Evolutionary conservation across 2,329 filamentous ascomycete genomes (phyloP).

Genomic region (Dactylellina sp.): DNA sequence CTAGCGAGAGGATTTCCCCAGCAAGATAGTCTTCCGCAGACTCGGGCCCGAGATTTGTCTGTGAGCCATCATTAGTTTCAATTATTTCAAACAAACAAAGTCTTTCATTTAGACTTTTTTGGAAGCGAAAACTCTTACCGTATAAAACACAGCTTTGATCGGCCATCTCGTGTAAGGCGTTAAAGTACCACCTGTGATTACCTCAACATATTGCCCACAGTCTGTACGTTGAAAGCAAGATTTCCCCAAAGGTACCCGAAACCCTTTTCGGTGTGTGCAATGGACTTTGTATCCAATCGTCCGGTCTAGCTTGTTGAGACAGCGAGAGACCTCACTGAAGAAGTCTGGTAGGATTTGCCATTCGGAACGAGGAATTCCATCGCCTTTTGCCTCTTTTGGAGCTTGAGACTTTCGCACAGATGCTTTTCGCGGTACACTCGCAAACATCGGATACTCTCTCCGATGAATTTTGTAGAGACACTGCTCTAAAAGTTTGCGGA

Average conservation of each 20-base stretch:
- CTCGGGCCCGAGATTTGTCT: conserved; percentile 42
- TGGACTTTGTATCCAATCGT: conserved; percentile 49
- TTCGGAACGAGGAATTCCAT: conserved; percentile 25
- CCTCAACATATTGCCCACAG: conserved; percentile 49
- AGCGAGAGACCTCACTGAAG: conserved; percentile 48
- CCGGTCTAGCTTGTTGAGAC: conserved; percentile 41
- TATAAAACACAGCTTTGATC: conserved; percentile 46
- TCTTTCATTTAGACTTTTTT: too few species aligned
- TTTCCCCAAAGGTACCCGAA: conserved; percentile 43
- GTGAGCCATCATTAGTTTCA: conserved; percentile 7
- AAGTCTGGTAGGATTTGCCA: conserved; percentile 51
- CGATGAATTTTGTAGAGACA: conserved; percentile 31
- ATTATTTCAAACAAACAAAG: too few species aligned
- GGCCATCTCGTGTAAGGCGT: conserved; percentile 50
- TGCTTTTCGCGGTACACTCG: conserved; percentile 10
- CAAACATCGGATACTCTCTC: conserved; percentile 39
- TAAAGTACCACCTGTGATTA: conserved; percentile 29
- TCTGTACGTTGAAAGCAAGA: conserved; percentile 42
- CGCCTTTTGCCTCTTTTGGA: conserved; percentile 8
- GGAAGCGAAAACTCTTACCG: too few species aligned
- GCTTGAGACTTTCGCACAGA: conserved; percentile 3
- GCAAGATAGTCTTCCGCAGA: conserved; percentile 42
- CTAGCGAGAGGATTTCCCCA: conserved; percentile 42
- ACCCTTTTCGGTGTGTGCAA: conserved; percentile 41
- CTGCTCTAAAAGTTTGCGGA: conserved; percentile 35